Evolutionary conservation across 108 stramenopile genomes (phyloP).

Genomic region (Aurantiochytrium sp.): DNA sequence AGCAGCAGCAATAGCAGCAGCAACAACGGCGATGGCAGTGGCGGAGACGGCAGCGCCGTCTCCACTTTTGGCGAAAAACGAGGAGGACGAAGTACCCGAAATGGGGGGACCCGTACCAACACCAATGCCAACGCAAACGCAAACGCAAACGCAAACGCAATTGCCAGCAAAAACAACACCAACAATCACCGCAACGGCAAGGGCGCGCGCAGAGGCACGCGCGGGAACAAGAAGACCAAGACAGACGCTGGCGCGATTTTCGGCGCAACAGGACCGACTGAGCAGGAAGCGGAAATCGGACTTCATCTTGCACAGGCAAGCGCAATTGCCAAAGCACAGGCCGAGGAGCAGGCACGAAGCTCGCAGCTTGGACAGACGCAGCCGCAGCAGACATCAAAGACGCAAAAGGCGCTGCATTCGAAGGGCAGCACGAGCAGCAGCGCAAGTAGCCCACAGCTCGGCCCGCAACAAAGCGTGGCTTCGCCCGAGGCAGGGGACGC

Average conservation of each 20-base stretch:
- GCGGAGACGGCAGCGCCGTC: too few species aligned
- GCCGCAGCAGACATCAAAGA: background rate
- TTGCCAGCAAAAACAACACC: too few species aligned
- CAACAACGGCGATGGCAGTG: background rate
- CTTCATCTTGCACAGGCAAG: background rate
- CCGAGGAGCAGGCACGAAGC: too few species aligned
- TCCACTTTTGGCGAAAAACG: too few species aligned
- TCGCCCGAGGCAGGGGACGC: background rate
- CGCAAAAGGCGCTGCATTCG: background rate
- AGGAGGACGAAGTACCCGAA: too few species aligned
- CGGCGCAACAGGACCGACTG: background rate
- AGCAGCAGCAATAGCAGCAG: background rate
- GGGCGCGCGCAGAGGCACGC: too few species aligned
- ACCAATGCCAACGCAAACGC: background rate
- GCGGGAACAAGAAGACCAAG: too few species aligned
- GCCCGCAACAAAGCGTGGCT: too few species aligned
- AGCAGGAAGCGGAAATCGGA: background rate
- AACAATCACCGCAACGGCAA: too few species aligned
- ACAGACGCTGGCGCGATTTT: background rate
- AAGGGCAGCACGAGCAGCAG: background rate
- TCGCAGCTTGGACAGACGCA: background rate
- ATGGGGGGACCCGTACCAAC: too few species aligned
- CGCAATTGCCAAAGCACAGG: too few species aligned
- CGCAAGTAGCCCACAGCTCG: too few species aligned
- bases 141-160: background rate